Base-by-base conservation (phyloP, 2,329 filamentous ascomycete genomes). In the Pestalotiopsis sp. region DNA sequence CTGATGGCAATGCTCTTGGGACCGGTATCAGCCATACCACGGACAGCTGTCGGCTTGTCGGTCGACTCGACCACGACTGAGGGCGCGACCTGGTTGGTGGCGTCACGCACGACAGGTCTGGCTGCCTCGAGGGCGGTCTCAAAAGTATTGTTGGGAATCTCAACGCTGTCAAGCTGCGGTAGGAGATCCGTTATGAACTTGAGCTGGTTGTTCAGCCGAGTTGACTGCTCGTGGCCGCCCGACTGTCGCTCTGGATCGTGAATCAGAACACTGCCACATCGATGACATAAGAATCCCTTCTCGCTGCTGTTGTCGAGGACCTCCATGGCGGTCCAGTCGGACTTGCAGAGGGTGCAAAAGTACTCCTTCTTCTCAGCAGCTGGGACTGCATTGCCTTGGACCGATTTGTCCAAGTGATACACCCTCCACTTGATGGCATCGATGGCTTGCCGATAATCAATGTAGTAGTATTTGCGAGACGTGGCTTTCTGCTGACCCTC, bases 371-470 rank as follows among this genome's bases (percentile, higher is more conserved):
- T 92, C 80, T 98, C 95, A 68, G 89, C 88, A 11, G 91, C 92
- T 0, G 93, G 91, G 20, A 93, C 90, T 17, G 93, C 93, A 68
- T 93, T 91, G 17, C 91, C 91, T 81, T 98, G 95, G 69, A 98
- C 94, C 67, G 92, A 90, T 78, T 95, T 95, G 73, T 95, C 94
- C 74, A 98, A 90, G 68, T 91, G 92, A 77, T 95, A 95, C 65
- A 97, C 90, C 71, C 93, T 92, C 88, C 93, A 99, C 80, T 99
- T 99, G 82, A 97, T 97, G 63, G 93, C 94, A 81, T 99, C 96
- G 76, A 99, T 94, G 45, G 95, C 94, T 68, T 93, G 92, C 69
- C 96, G 93, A 77, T 97, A 97, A 79, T 98, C 95, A 78, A 99
- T 95, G 81, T 93, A 99, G 83, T 97, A 99, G 86, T 97, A 99